Percentiles rank a stretch among this genome's conserved stretches.
These are phyloP conservation scores for Rhizopogon sp. DNA, from an alignment of 768 basidiomycete genomes.

Conservation along the genomic window DNA sequence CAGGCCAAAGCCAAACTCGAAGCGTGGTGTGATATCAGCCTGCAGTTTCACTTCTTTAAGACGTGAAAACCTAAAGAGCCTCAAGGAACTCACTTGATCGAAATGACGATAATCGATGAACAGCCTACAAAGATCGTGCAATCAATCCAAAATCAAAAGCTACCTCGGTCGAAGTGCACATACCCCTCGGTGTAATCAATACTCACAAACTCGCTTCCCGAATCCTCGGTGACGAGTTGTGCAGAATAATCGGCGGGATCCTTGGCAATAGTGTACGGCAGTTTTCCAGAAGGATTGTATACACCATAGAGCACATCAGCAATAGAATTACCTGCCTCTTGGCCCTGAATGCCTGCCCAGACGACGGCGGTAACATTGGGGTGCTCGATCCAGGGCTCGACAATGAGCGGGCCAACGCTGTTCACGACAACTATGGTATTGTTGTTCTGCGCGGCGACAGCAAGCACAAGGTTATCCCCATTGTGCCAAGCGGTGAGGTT, in stretches of 20 bases:
- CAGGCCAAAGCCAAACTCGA: slow-evolving; percentile 36
- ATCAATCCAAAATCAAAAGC: not conserved
- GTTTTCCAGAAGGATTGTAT: slow-evolving; percentile 61
- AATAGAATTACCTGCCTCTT: slow-evolving; percentile 68
- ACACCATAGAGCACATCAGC: slow-evolving; percentile 67
- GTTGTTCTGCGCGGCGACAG: slow-evolving; percentile 58
- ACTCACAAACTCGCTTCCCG: slow-evolving; percentile 32
- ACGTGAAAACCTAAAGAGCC: not conserved
- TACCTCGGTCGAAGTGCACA: slow-evolving; percentile 1
- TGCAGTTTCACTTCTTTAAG: slow-evolving; percentile 24
- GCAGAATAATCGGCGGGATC: slow-evolving; percentile 52
- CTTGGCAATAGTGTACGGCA: slow-evolving; percentile 77
- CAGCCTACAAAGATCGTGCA: slow-evolving; percentile 27
- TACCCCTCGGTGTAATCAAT: slow-evolving; percentile 59
- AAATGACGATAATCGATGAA: slow-evolving; percentile 66
- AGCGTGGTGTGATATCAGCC: slow-evolving; percentile 65
- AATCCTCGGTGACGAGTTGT: slow-evolving; percentile 36
- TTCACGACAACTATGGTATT: slow-evolving; percentile 26
- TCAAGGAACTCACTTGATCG: slow-evolving; percentile 41
- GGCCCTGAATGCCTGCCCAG: slow-evolving; percentile 66
- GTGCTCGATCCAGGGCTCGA: slow-evolving; percentile 68
- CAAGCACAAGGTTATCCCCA: slow-evolving; percentile 65
- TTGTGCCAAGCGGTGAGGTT: slow-evolving; percentile 74
- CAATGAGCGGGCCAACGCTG: slow-evolving; percentile 54
- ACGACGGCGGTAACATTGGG: slow-evolving; percentile 71